phyloP scores from a whole-genome alignment of 129 eudicot species.

The Helianthus tuberosus region DNA sequence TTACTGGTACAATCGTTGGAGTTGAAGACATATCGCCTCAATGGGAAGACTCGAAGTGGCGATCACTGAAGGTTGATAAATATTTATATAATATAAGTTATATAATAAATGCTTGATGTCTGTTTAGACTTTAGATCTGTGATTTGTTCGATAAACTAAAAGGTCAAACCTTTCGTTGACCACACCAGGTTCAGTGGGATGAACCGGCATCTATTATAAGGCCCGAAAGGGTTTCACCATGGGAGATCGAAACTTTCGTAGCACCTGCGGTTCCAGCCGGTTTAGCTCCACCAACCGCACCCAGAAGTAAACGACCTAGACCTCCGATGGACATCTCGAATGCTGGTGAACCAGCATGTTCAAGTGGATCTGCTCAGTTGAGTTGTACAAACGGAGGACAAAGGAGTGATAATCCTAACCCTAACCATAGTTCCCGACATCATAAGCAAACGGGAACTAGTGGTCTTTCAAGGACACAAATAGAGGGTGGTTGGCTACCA shows the following conservation, averaged over 20 bases:
- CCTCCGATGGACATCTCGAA: conserved; percentile 47
- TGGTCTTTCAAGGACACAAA: conserved; percentile 30
- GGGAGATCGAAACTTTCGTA: conserved; percentile 73
- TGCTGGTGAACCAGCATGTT: conserved; percentile 53
- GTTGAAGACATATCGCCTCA: conserved; percentile 70
- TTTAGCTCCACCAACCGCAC: conserved; percentile 31
- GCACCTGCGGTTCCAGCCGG: conserved; percentile 53
- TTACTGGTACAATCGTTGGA: conserved; percentile 77
- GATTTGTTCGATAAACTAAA: not conserved
- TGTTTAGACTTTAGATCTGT: not conserved
- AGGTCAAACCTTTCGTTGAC: conserved; percentile 8
- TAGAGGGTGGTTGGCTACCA: conserved; percentile 46
- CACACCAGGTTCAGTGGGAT: conserved; percentile 86
- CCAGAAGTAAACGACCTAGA: conserved; percentile 50
- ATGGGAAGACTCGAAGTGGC: conserved; percentile 80
- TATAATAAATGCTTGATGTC: not conserved
- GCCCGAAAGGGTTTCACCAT: conserved; percentile 91
- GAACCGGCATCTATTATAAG: conserved; percentile 74
- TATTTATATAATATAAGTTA: not conserved
- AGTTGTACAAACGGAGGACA: conserved; percentile 52
- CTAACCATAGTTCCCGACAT: conserved; percentile 21
- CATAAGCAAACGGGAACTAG: conserved; percentile 34
- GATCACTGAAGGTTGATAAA: conserved; percentile 63
- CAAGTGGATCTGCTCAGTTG: conserved; percentile 43
- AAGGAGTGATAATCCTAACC: conserved; percentile 30